These are phyloP conservation scores for Hammondia hammondi DNA, from an alignment of 169 alveolate species.

Conservation along the genomic window DNA sequence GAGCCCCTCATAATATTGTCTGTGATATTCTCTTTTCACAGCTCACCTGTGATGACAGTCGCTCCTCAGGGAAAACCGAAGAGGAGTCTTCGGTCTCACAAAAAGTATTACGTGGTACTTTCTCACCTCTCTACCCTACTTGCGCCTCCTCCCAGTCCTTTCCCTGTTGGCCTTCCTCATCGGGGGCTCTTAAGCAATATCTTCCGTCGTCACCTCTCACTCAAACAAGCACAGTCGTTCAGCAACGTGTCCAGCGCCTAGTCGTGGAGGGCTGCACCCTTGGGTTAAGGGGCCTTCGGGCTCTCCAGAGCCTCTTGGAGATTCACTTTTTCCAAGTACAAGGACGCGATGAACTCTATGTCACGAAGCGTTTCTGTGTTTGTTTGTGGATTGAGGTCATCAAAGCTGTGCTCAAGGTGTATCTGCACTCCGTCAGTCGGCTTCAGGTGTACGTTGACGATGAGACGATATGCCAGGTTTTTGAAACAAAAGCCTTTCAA, in stretches of 20 bases:
- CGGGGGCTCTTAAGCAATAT: background rate
- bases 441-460: background rate
- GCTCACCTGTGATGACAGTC: background rate
- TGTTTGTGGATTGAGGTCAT: conserved; percentile 12
- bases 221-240: background rate
- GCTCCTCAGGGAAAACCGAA: background rate
- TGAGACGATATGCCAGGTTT: background rate
- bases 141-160: background rate
- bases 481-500: background rate
- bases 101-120: background rate
- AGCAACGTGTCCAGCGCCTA: background rate
- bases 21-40: background rate
- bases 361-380: background rate
- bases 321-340: background rate
- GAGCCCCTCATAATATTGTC: background rate
- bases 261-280: background rate
- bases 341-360: background rate
- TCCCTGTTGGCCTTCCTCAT: background rate
- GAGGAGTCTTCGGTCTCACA: background rate
- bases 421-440: background rate
- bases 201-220: background rate
- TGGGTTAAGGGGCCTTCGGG: background rate
- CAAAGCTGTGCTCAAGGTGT: background rate
- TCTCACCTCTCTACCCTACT: background rate
- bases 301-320: background rate